These are phyloP conservation scores for Emmonsiellopsis sp. DNA, from an alignment of 2,329 filamentous ascomycete genomes.

Conservation along the genomic window DNA sequence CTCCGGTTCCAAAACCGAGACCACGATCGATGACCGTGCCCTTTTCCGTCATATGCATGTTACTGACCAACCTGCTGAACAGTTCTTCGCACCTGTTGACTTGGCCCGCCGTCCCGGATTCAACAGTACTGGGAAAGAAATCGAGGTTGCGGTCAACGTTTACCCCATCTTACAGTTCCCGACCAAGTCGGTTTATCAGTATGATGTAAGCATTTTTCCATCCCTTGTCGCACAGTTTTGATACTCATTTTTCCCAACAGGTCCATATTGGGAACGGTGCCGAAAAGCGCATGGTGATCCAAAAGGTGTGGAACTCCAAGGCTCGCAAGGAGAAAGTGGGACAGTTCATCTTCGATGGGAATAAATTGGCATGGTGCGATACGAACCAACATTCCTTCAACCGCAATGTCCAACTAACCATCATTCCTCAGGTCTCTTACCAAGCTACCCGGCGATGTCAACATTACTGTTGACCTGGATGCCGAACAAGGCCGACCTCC, in stretches of 20 bases:
- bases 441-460: conserved; percentile 37
- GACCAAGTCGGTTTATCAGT: conserved; percentile 62
- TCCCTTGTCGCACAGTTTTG: background rate
- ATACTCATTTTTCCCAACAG: conserved; percentile 34
- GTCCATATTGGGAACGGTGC: conserved; percentile 55
- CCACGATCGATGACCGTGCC: background rate
- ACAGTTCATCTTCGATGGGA: conserved; percentile 70
- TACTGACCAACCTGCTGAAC: conserved; percentile 9
- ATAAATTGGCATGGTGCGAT: conserved; percentile 73
- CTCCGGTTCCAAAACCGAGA: background rate
- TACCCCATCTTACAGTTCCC: conserved; percentile 59
- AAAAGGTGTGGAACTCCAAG: conserved; percentile 66
- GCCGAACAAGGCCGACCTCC: conserved; percentile 45
- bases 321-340: conserved; percentile 49
- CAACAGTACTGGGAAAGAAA: conserved; percentile 49
- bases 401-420: conserved; percentile 22
- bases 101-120: conserved; percentile 44
- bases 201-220: conserved; percentile 57
- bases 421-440: conserved; percentile 26
- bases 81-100: conserved; percentile 18
- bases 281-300: conserved; percentile 58
- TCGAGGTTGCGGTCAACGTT: conserved; percentile 59
- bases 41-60: conserved; percentile 7
- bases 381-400: conserved; percentile 17
- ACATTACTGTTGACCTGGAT: conserved; percentile 64